These are phyloP conservation scores for Coffea eugenioides DNA, from an alignment of 257 asterid species.

Conservation along the genomic window DNA sequence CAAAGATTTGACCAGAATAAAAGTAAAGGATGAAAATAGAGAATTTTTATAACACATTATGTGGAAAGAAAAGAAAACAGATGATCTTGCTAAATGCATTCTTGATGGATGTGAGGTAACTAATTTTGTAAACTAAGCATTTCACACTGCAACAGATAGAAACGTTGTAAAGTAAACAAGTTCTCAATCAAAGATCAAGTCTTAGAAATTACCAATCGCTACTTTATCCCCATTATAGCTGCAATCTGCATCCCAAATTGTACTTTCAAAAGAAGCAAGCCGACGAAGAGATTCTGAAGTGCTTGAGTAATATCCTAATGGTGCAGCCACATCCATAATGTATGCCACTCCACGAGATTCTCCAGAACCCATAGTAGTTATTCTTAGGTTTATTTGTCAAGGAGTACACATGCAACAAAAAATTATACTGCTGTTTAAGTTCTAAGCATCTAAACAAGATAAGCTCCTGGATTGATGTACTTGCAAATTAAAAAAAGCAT, in stretches of 20 bases:
- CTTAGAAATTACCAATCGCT: slow-evolving; percentile 61
- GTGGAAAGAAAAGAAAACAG: background rate
- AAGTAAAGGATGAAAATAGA: background rate
- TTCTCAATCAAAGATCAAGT: slow-evolving; percentile 15
- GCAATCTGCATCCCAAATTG: slow-evolving; percentile 82
- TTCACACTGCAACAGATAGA: background rate
- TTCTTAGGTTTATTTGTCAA: slow-evolving; percentile 44
- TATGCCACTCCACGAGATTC: slow-evolving; percentile 63
- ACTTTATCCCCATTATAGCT: slow-evolving; percentile 54
- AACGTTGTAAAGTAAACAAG: background rate
- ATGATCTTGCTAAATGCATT: background rate
- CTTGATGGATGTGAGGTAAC: background rate
- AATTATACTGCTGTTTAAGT: background rate
- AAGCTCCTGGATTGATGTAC: background rate
- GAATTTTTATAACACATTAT: background rate
- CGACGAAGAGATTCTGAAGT: slow-evolving; percentile 26
- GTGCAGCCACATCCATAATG: slow-evolving; percentile 58
- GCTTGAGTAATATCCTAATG: slow-evolving; percentile 28
- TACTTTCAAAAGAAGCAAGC: slow-evolving; percentile 52
- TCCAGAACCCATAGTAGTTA: slow-evolving; percentile 84
- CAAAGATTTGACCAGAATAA: background rate
- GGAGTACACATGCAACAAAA: slow-evolving; percentile 13
- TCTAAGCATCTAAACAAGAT: background rate
- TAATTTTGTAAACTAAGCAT: background rate
- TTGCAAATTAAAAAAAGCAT: background rate